Conservation (phyloP, 116 monocot species). For the Phalaenopsis hybrid region DNA sequence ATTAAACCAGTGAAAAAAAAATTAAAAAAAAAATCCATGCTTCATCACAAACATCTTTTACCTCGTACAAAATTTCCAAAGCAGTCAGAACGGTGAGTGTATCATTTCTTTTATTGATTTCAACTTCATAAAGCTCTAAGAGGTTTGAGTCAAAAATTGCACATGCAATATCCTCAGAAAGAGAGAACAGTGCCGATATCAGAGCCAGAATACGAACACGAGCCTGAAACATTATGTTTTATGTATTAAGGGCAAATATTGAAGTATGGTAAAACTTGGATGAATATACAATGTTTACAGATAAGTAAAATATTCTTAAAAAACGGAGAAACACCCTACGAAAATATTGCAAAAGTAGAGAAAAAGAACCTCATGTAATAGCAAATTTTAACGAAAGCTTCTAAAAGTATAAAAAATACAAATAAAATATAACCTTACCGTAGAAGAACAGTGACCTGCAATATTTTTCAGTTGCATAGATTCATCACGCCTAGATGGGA, state of each 20-base stretch:
- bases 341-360: not conserved
- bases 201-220: conserved; percentile 74
- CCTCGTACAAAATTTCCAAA: conserved; percentile 94
- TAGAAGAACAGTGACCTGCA: conserved; percentile 48
- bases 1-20: not conserved
- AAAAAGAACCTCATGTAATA: not conserved
- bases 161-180: conserved; percentile 59
- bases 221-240: conserved; percentile 37
- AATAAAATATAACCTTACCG: conserved; percentile 36
- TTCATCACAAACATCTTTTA: conserved; percentile 12
- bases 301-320: not conserved
- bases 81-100: conserved; percentile 68
- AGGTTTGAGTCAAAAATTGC: conserved; percentile 52
- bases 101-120: conserved; percentile 58
- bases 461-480: conserved; percentile 46
- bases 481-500: conserved; percentile 34
- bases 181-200: conserved; percentile 64
- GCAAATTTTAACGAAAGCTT: not conserved
- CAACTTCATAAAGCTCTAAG: conserved; percentile 63
- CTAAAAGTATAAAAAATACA: not conserved
- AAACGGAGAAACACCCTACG: not conserved
- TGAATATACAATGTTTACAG: not conserved
- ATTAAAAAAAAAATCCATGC: not conserved
- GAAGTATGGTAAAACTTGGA: not conserved
- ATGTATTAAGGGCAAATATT: not conserved